A percentile compares a stretch with the other conserved stretches of the same genome.
Conservation (phyloP, 805 yeast species). For the Starmerella vaccinii region DNA sequence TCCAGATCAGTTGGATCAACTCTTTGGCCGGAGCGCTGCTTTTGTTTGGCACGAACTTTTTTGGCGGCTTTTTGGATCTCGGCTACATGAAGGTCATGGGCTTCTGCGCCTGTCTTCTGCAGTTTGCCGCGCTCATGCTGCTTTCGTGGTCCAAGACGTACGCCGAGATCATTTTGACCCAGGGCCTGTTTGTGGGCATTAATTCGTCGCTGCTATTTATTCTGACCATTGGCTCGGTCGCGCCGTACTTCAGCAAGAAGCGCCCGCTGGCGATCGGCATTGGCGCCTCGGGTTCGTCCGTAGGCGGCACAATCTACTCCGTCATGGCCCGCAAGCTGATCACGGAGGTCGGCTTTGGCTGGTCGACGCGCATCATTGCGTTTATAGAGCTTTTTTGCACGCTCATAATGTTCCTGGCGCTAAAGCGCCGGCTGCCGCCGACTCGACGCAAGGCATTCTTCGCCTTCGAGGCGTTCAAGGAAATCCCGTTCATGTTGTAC, state of each 20-base stretch:
- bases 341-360: constrained; percentile 39
- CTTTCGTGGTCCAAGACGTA: constrained; percentile 33
- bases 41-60: constrained; percentile 22
- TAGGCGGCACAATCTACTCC: constrained; percentile 44
- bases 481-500: constrained; percentile 24
- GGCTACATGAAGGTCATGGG: constrained; percentile 26
- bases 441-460: constrained; percentile 25
- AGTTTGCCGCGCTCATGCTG: constrained; percentile 28
- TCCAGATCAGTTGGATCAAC: constrained; percentile 25
- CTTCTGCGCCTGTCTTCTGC: constrained; percentile 23
- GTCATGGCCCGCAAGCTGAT: constrained; percentile 37
- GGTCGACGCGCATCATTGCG: constrained; percentile 45
- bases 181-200: constrained; percentile 41
- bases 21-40: constrained; percentile 19
- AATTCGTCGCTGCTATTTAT: constrained; percentile 38
- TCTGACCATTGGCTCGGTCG: constrained; percentile 37
- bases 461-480: constrained; percentile 27
- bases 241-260: constrained; percentile 38
- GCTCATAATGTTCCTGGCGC: constrained; percentile 22
- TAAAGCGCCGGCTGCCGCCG: constrained; percentile 29
- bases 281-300: constrained; percentile 42
- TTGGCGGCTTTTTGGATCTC: constrained; percentile 29
- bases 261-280: constrained; percentile 40
- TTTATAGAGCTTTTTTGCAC: constrained; percentile 34
- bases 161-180: constrained; percentile 45